Evolutionary conservation across 768 basidiomycete genomes (phyloP).

Genomic region (Suillus tomentosus): DNA sequence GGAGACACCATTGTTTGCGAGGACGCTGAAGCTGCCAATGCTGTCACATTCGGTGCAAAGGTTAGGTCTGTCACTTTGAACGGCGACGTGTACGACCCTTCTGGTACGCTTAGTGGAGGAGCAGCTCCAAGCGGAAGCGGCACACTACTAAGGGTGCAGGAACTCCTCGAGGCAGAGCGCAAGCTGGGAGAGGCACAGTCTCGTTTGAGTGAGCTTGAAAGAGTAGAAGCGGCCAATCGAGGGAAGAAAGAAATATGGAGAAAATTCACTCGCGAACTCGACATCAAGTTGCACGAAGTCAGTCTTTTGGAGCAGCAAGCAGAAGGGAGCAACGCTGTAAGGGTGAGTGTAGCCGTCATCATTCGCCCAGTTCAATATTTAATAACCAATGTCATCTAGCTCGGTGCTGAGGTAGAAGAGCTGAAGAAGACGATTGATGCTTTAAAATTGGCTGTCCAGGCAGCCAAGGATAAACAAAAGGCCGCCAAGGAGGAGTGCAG

Average conservation of each 20-base stretch:
- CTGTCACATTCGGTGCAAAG: slow-evolving; percentile 74
- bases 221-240: slow-evolving; percentile 52
- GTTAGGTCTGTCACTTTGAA: slow-evolving; percentile 90
- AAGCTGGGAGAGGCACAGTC: slow-evolving; percentile 52
- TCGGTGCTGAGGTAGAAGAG: slow-evolving; percentile 77
- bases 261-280: slow-evolving; percentile 62
- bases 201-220: slow-evolving; percentile 53
- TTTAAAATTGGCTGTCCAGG: slow-evolving; percentile 57
- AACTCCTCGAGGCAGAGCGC: slow-evolving; percentile 69
- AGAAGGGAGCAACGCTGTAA: slow-evolving; percentile 83
- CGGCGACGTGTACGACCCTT: slow-evolving; percentile 96
- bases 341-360: slow-evolving; percentile 51
- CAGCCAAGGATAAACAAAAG: slow-evolving; percentile 76
- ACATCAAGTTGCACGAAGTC: slow-evolving; percentile 90
- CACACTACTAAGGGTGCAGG: slow-evolving; percentile 80
- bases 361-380: neutral
- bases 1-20: slow-evolving; percentile 90
- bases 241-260: slow-evolving; percentile 65
- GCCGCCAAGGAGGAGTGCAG: slow-evolving; percentile 75
- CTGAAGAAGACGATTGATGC: slow-evolving; percentile 64
- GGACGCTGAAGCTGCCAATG: slow-evolving; percentile 83
- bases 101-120: slow-evolving; percentile 91
- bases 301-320: slow-evolving; percentile 81
- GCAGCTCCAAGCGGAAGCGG: slow-evolving; percentile 77
- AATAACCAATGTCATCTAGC: slow-evolving; percentile 43